Conservation (phyloP, 257 asterid species). For the Ballota nigra region DNA sequence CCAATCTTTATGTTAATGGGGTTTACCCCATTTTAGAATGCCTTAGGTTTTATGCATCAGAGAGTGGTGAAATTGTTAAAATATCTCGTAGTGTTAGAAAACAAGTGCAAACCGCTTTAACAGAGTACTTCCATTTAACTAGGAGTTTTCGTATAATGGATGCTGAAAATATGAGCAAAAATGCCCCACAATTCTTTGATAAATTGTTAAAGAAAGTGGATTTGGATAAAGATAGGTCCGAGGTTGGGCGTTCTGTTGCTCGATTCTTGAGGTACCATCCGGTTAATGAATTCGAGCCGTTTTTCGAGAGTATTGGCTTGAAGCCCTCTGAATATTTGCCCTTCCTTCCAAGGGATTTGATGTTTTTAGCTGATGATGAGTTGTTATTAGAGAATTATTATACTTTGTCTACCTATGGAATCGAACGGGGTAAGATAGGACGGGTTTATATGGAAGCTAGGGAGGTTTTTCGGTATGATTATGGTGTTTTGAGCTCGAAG, state of each 20-base stretch:
- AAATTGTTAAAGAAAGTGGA: slow-evolving; percentile 43
- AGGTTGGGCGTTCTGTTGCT: slow-evolving; percentile 40
- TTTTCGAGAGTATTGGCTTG: slow-evolving; percentile 79
- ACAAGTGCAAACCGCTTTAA: slow-evolving; percentile 63
- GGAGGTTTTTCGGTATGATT: slow-evolving; percentile 47
- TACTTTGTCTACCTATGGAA: slow-evolving; percentile 61
- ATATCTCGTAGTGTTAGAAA: slow-evolving; percentile 30
- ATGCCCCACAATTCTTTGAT: slow-evolving; percentile 57
- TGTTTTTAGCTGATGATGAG: slow-evolving; percentile 65
- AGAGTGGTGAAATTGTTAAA: slow-evolving; percentile 19
- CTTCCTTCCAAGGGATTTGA: slow-evolving; percentile 56
- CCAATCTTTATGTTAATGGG: slow-evolving; percentile 30
- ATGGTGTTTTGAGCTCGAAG: slow-evolving; percentile 44
- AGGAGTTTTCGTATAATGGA: slow-evolving; percentile 62
- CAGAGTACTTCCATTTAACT: slow-evolving; percentile 70
- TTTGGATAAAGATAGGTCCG: slow-evolving; percentile 16
- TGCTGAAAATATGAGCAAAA: slow-evolving; percentile 73
- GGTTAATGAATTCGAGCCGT: slow-evolving; percentile 83
- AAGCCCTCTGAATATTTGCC: slow-evolving; percentile 42
- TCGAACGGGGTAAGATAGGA: slow-evolving; percentile 53
- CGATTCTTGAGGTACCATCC: slow-evolving; percentile 80
- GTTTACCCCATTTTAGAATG: slow-evolving; percentile 24
- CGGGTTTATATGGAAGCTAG: slow-evolving; percentile 52
- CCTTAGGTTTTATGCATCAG: slow-evolving; percentile 38
- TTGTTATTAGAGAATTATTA: slow-evolving; percentile 58